phyloP scores from a whole-genome alignment of 345 rosid genomes.

The Citrus sinensis region DNA sequence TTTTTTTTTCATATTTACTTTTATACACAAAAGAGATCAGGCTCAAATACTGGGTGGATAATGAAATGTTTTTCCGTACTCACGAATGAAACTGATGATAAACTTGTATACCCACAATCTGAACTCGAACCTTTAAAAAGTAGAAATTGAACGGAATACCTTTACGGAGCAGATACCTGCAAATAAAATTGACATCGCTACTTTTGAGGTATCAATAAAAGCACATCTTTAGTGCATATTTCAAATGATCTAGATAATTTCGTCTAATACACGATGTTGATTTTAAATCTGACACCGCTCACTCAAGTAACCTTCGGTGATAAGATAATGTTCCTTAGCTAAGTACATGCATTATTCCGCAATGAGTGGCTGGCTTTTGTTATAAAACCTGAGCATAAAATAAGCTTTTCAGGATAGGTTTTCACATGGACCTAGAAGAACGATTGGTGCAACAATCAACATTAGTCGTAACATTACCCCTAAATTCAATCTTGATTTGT shows the following conservation, averaged over 20 bases:
- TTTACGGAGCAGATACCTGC: no score
- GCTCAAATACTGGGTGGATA: no score
- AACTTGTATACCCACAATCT: no score
- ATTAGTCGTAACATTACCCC: not conserved
- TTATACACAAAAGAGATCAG: no score
- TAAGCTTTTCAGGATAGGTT: not conserved
- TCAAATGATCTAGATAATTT: not conserved
- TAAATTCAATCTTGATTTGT: not conserved
- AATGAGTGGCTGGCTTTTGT: slow-evolving; percentile 29
- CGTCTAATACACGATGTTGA: slow-evolving; percentile 13
- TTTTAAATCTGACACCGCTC: slow-evolving; percentile 3
- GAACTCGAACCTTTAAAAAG: no score
- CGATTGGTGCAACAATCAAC: not conserved
- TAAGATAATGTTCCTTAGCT: slow-evolving; percentile 11
- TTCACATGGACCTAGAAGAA: not conserved
- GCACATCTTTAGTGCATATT: slow-evolving; percentile 1
- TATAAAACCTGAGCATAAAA: not conserved
- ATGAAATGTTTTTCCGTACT: no score
- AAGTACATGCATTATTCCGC: slow-evolving; percentile 24
- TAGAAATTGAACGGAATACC: no score
- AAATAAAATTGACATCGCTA: no score
- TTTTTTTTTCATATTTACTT: no score
- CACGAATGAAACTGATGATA: no score
- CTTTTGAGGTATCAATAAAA: not conserved
- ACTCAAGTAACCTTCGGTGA: not conserved